phyloP scores from a whole-genome alignment of 2,329 filamentous ascomycete genomes.

The Penicillium griseofulvum region DNA sequence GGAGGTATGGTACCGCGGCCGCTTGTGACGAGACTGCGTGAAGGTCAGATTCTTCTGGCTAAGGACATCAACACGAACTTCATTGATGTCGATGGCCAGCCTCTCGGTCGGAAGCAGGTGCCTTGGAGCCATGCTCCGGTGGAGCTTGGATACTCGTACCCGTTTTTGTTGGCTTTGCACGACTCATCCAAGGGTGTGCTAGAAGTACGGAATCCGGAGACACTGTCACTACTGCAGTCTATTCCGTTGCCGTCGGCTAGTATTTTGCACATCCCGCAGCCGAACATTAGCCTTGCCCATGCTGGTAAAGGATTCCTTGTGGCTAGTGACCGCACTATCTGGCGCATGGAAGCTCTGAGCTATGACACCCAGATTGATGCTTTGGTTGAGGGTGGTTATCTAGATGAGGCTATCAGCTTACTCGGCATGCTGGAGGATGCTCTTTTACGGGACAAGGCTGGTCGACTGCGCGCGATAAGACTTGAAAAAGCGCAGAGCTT shows the following conservation, averaged over 20 bases:
- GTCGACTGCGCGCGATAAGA: constrained; percentile 78
- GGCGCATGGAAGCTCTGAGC: constrained; percentile 91
- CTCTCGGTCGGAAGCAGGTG: constrained; percentile 81
- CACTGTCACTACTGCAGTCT: constrained; percentile 81
- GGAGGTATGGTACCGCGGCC: constrained; percentile 89
- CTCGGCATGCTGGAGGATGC: constrained; percentile 90
- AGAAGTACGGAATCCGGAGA: constrained; percentile 90
- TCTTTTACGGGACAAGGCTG: constrained; percentile 75
- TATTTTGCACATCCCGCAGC: constrained; percentile 85
- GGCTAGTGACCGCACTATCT: constrained; percentile 83
- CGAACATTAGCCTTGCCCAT: constrained; percentile 90
- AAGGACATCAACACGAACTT: constrained; percentile 97
- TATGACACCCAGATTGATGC: constrained; percentile 88
- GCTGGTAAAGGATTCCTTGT: constrained; percentile 95
- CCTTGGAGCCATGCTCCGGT: constrained; percentile 88
- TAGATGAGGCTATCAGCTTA: constrained; percentile 90
- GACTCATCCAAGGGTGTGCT: constrained; percentile 77
- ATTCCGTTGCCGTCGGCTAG: constrained; percentile 78
- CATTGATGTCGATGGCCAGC: constrained; percentile 77
- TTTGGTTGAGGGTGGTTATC: constrained; percentile 68
- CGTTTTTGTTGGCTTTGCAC: constrained; percentile 86
- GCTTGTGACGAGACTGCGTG: constrained; percentile 74
- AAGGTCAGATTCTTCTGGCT: constrained; percentile 86
- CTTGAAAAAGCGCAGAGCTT: constrained; percentile 85
- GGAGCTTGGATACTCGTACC: constrained; percentile 92